Base-by-base conservation (phyloP, 768 basidiomycete genomes). In the Panaeolus papilionaceus region DNA sequence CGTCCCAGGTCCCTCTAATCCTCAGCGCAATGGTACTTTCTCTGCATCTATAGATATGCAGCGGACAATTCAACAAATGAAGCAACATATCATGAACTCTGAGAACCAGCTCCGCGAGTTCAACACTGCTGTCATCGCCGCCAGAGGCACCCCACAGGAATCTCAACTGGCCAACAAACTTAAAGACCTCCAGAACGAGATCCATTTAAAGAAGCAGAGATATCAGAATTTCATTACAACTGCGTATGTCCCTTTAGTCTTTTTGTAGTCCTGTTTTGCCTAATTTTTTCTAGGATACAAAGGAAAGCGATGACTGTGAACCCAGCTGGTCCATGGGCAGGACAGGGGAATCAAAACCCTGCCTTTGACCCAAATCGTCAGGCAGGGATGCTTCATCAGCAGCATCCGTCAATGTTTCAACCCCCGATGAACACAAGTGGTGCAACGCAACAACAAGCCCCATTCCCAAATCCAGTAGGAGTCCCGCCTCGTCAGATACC, bases 121-220 rank as follows among this genome's bases (percentile, higher is more conserved):
- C n/a, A 18, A 38, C 1, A 49, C 58, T 38, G 64, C 63, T 10
- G 42, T 66, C 28, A 45, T 40, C 26, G 47, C 42, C 33, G 63
- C 33, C 42, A 64, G 70, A 40, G 70, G 69, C 16, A 68, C 66
- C 12, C 64, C 70, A 5, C 61, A 67, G 14, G 73, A 74, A 62
- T 16, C 39, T n/a, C 64, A 65, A 23, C 9, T 70, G 2, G 14
- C 67, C 14, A 65, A 71, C 47, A 70, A 67, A 64, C 33, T 69
- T 2, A 71, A 70, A 62, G 72, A 74, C 20, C 4, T 76, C 18
- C 67, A 72, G n/a, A 64, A 65, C 4, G 80, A 83, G 2, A 68
- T 79, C 18, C 71, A 70, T 51, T 62, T 33, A 33, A 79, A 79
- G 69, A 84, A 80, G 76, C 85, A 87, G 0, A 63, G 79, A 63